Evolutionary conservation across 495 filamentous ascomycete genomes (phyloP).

Genomic region (Neurospora sp.): DNA sequence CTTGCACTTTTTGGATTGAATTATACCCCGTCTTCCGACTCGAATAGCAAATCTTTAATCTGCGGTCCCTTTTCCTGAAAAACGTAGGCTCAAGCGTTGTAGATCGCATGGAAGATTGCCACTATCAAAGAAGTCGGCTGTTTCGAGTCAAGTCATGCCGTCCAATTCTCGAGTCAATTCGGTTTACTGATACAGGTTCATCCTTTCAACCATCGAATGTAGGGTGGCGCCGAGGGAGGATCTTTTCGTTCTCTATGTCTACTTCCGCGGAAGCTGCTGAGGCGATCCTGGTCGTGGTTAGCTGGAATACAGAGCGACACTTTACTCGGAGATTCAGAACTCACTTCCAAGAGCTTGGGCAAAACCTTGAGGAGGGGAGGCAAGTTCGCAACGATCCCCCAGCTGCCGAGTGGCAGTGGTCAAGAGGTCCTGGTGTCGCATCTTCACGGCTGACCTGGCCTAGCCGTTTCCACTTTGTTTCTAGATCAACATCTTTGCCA

Average conservation of each 20-base stretch:
- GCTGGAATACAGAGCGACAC: background rate
- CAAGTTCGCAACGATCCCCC: background rate
- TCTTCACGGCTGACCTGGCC: background rate
- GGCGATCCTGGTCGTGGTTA: background rate
- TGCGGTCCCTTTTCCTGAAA: background rate
- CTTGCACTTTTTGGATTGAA: background rate
- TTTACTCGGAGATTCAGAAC: background rate
- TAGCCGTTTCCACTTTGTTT: slow-evolving; percentile 6
- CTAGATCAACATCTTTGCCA: background rate
- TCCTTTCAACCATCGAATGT: background rate
- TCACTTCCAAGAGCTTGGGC: background rate
- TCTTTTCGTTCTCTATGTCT: background rate
- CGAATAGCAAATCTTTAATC: background rate
- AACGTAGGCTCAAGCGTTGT: background rate
- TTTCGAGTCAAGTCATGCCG: slow-evolving; percentile 1
- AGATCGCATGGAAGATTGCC: background rate
- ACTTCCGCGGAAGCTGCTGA: background rate
- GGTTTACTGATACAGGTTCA: background rate
- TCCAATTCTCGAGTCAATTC: slow-evolving; percentile 1
- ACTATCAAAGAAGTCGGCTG: background rate
- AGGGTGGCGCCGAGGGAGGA: background rate
- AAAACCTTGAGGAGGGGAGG: background rate
- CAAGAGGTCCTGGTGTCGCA: background rate
- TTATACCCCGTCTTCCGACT: background rate
- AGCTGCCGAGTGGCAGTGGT: background rate